Percentiles rank a stretch among this genome's conserved stretches.
phyloP scores from a whole-genome alignment of 2,329 filamentous ascomycete genomes.

The Aureobasidium melanogenum region DNA sequence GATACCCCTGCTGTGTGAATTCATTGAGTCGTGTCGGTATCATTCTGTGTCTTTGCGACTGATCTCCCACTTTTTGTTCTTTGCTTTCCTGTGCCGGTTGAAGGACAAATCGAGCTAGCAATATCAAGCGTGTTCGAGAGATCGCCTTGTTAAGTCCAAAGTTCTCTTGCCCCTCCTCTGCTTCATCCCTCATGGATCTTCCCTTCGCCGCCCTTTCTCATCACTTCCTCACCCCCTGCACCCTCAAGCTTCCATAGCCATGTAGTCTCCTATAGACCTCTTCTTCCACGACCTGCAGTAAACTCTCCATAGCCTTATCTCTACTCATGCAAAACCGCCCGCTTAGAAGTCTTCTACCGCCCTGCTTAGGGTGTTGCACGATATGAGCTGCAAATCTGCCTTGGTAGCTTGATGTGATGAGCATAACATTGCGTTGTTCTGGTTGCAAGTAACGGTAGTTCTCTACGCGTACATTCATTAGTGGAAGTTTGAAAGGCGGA shows the following conservation, averaged over 20 bases:
- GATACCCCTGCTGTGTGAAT: too few species aligned
- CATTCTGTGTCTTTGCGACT: too few species aligned
- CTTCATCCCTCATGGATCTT: too few species aligned
- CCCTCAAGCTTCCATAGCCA: neutral
- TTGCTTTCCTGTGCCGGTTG: too few species aligned
- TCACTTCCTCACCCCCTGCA: neutral
- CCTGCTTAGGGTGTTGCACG: neutral
- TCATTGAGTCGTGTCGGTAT: too few species aligned
- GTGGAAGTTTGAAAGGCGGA: neutral
- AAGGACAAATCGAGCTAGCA: too few species aligned
- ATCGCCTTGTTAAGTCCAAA: too few species aligned
- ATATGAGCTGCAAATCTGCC: neutral
- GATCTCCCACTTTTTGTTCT: too few species aligned
- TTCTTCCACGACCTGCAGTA: neutral
- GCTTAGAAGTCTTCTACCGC: neutral
- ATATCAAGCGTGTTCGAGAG: too few species aligned
- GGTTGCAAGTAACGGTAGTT: neutral
- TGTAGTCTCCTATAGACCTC: neutral
- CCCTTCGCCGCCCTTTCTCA: too few species aligned
- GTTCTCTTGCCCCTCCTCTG: too few species aligned
- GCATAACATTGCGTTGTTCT: neutral
- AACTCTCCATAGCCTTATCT: neutral
- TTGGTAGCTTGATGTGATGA: neutral
- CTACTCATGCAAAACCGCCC: neutral
- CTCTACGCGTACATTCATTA: neutral